A percentile compares a stretch with the other conserved stretches of the same genome.
Conservation (phyloP, 2,329 filamentous ascomycete species). For the Boeremia lycopersici region DNA sequence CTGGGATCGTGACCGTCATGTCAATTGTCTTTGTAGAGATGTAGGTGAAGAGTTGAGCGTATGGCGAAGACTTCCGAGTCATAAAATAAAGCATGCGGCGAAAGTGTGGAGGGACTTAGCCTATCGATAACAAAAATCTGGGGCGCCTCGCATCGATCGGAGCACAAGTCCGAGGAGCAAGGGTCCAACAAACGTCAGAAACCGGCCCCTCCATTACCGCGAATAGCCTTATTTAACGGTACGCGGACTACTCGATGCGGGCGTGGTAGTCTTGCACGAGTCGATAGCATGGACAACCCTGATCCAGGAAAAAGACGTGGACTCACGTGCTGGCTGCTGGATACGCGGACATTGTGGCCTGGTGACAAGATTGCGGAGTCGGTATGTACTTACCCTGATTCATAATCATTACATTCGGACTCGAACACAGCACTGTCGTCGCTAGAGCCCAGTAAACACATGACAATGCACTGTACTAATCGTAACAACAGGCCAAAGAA, state of each 20-base stretch:
- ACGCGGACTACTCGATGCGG: neutral
- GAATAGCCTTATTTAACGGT: constrained; percentile 19
- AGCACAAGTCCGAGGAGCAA: constrained; percentile 2
- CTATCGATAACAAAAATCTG: constrained; percentile 16
- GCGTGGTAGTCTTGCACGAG: neutral
- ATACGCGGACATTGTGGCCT: constrained; percentile 55
- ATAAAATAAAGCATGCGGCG: constrained; percentile 9
- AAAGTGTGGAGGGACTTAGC: constrained; percentile 6
- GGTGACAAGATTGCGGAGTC: constrained; percentile 50
- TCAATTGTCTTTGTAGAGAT: neutral
- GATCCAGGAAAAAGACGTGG: constrained; percentile 16
- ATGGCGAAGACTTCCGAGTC: constrained; percentile 4
- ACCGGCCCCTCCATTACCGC: constrained; percentile 23
- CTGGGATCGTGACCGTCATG: constrained; percentile 36
- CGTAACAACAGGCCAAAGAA: constrained; percentile 47
- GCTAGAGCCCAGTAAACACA: neutral
- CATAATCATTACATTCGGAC: neutral
- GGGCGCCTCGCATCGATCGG: constrained; percentile 6
- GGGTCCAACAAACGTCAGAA: constrained; percentile 5
- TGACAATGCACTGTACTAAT: constrained; percentile 8
- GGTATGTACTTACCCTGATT: neutral
- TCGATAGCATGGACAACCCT: constrained; percentile 22
- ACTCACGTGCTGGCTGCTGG: constrained; percentile 57
- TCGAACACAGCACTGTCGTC: neutral
- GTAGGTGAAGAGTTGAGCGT: neutral